A percentile compares a stretch with the other conserved stretches of the same genome.
Conservation (phyloP, 192 early-diverging fungal genomes). For the Backusella morwellensis region DNA sequence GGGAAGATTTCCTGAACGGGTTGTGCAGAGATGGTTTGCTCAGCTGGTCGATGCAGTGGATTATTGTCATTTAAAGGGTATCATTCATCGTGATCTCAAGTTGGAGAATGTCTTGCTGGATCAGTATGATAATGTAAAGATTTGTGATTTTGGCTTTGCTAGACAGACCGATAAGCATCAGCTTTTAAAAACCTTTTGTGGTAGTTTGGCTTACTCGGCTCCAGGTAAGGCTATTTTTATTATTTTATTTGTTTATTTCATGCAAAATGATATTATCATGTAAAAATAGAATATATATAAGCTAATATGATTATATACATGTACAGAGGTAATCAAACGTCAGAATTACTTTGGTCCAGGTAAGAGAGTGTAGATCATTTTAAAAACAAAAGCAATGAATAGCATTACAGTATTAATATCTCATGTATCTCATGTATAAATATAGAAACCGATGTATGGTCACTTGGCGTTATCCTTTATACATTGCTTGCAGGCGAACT, state of each 20-base stretch:
- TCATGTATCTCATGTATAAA: not conserved
- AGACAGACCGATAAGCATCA: conserved; percentile 57
- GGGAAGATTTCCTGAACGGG: conserved; percentile 37
- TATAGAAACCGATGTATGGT: conserved; percentile 87
- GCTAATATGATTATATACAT: not conserved
- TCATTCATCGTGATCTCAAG: conserved; percentile 59
- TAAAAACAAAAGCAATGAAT: not conserved
- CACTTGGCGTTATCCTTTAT: conserved; percentile 89
- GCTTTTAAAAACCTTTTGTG: conserved; percentile 62
- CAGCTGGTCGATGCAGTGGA: conserved; percentile 49
- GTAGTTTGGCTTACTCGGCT: conserved; percentile 72
- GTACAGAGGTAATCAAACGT: conserved; percentile 66
- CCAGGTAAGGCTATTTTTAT: conserved; percentile 47
- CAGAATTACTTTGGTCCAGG: conserved; percentile 79
- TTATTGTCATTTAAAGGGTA: conserved; percentile 48
- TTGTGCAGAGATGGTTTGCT: conserved; percentile 47
- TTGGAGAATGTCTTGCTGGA: conserved; percentile 61
- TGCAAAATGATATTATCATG: not conserved
- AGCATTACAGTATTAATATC: not conserved
- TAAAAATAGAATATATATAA: not conserved
- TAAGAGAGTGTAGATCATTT: conserved; percentile 5
- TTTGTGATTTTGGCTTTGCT: conserved; percentile 71
- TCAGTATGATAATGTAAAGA: conserved; percentile 54
- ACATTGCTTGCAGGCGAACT: conserved; percentile 79
- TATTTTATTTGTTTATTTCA: not conserved